Conservation (phyloP, 2,329 filamentous ascomycete genomes). For the Alternaria sp. region DNA sequence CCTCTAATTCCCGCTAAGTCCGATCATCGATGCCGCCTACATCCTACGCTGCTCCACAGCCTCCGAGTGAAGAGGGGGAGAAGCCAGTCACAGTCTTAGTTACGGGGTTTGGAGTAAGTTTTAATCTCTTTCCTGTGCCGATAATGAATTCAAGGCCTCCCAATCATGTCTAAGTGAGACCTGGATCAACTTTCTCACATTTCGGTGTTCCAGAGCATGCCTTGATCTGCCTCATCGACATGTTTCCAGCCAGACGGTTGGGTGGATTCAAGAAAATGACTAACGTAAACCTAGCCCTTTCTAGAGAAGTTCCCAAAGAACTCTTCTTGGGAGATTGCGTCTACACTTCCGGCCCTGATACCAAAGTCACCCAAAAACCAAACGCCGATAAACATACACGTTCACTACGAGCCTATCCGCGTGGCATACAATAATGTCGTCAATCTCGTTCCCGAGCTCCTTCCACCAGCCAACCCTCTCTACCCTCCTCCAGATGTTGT, state of each 20-base stretch:
- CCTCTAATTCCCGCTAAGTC: background rate
- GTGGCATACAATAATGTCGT: slow-evolving; percentile 44
- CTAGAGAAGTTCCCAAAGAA: slow-evolving; percentile 40
- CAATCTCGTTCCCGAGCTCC: slow-evolving; percentile 33
- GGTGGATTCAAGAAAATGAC: background rate
- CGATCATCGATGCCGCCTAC: slow-evolving; percentile 20
- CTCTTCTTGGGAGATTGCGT: slow-evolving; percentile 48
- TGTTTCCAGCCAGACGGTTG: background rate
- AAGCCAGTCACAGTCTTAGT: slow-evolving; percentile 45
- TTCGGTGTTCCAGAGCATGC: background rate
- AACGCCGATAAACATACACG: slow-evolving; percentile 44
- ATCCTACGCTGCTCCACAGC: slow-evolving; percentile 37
- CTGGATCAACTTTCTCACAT: background rate
- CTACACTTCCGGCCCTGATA: slow-evolving; percentile 43
- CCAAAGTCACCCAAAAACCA: slow-evolving; percentile 29
- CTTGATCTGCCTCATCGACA: background rate
- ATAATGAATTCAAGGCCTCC: background rate
- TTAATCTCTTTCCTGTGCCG: background rate
- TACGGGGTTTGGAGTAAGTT: slow-evolving; percentile 45
- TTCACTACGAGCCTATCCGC: slow-evolving; percentile 43
- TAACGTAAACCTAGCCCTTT: slow-evolving; percentile 37
- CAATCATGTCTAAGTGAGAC: background rate
- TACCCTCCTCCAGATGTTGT: slow-evolving; percentile 38
- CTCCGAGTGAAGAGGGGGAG: slow-evolving; percentile 34
- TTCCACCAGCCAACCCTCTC: slow-evolving; percentile 27